phyloP scores from a whole-genome alignment of 805 yeast species.

The Saccharomycopsis sp. region DNA sequence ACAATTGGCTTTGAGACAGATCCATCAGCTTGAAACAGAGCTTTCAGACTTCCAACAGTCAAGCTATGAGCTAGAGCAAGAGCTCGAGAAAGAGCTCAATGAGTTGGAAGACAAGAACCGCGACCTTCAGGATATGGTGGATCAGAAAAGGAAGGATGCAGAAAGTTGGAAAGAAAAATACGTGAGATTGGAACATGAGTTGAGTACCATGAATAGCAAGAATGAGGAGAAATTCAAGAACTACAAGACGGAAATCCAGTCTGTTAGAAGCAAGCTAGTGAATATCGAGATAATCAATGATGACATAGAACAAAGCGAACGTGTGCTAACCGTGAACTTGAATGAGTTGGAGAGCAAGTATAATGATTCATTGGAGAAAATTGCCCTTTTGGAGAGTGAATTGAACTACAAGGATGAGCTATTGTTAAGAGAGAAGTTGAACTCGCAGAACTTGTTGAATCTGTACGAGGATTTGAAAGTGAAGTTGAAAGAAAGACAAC shows the following conservation, averaged over 20 bases:
- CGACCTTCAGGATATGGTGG: conserved; percentile 21
- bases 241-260: conserved; percentile 27
- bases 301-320: conserved; percentile 34
- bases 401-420: conserved; percentile 26
- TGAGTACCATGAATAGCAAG: conserved; percentile 22
- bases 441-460: conserved; percentile 25
- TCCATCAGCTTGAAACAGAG: conserved; percentile 34
- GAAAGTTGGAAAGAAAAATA: conserved; percentile 25
- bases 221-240: conserved; percentile 24
- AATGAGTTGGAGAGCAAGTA: conserved; percentile 31
- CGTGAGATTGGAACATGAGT: conserved; percentile 25
- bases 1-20: conserved; percentile 29
- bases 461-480: conserved; percentile 16
- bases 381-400: conserved; percentile 34
- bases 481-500: conserved; percentile 21
- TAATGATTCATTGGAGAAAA: conserved; percentile 29
- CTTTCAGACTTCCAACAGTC: conserved; percentile 35
- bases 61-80: conserved; percentile 37
- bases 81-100: conserved; percentile 36
- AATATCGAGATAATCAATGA: conserved; percentile 38
- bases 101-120: conserved; percentile 27
- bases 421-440: conserved; percentile 24
- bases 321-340: conserved; percentile 29
- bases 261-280: conserved; percentile 28
- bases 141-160: conserved; percentile 23